Evolutionary conservation across 2,329 filamentous ascomycete species (phyloP), one percentile per base, ranked within the genome.

Genomic region (Bipolaris victoriae): DNA sequence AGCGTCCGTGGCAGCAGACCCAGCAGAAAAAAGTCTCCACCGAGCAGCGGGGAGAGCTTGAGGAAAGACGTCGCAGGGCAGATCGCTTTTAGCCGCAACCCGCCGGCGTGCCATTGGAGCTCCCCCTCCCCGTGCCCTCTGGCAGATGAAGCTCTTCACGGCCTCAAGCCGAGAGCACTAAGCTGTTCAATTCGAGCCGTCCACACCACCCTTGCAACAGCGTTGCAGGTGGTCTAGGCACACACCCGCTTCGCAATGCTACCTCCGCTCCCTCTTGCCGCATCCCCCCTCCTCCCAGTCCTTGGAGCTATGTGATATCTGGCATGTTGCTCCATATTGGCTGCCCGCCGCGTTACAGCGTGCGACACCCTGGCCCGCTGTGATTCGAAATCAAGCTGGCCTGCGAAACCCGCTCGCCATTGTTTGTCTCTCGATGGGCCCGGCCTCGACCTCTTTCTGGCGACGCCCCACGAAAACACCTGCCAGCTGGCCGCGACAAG

Each of bases 351-450:
- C 64, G 62, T 62, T 65, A 70, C 69, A 68, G 61, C 67, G 71
- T 75, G 69, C 69, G 57, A 74, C 69, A 60, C 56, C 62, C 65
- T 55, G 57, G 59, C 43, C 58, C 45, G 46, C 55, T 57, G 45
- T 66, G 69, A 69, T 73, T 72, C 68, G 66, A 72, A 70, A 70
- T 68, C 59, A 59, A 57, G 49, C 63, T 68, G 49, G 62, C 60
- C 64, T 71, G 70, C 69, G 66, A 69, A 70, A 72, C 70, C 64
- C 60, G 61, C 62, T 55, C 59, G 63, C 58, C 56, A 56, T 65
- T 69, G 71, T 72, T 70, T 72, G 69, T 69, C 65, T 61, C 64
- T 65, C 62, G 63, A 73, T 74, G 73, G 71, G 71, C 60, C 72
- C 72, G 70, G 69, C 49, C 57, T 59, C 52, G 61, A 70, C 63